Evolutionary conservation across 768 basidiomycete genomes (phyloP).

Genomic region (Mycena filopes): DNA sequence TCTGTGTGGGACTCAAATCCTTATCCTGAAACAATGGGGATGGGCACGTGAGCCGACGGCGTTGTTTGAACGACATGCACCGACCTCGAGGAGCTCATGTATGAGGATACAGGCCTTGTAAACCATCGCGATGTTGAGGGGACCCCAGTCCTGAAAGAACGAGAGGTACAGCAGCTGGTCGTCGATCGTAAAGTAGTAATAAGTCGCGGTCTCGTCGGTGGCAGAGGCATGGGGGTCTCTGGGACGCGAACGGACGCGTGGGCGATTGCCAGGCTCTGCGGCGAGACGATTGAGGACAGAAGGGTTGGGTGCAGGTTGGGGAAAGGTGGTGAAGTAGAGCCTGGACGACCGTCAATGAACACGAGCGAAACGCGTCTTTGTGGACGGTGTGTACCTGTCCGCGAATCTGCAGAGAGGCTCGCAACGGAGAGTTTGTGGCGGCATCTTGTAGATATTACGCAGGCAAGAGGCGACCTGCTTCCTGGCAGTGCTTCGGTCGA

Average conservation of each 20-base stretch:
- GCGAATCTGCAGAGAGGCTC: conserved; percentile 84
- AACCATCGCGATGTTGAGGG: conserved; percentile 91
- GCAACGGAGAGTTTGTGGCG: conserved; percentile 53
- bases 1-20: conserved; percentile 74
- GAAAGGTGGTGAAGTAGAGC: conserved; percentile 91
- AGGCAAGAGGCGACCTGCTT: conserved; percentile 38
- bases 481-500: conserved; percentile 12
- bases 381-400: conserved; percentile 67
- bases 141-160: conserved; percentile 96
- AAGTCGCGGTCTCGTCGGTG: conserved; percentile 78
- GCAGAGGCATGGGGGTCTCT: conserved; percentile 70
- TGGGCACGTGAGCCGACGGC: conserved; percentile 54
- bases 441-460: conserved; percentile 44
- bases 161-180: conserved; percentile 92
- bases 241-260: conserved; percentile 70
- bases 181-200: conserved; percentile 94
- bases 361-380: conserved; percentile 28
- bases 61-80: conserved; percentile 38
- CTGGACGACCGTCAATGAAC: conserved; percentile 49
- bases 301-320: conserved; percentile 75
- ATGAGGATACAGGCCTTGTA: conserved; percentile 93
- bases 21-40: conserved; percentile 65
- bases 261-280: conserved; percentile 62
- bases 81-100: conserved; percentile 86
- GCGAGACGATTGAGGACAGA: conserved; percentile 71